Base-by-base conservation (phyloP, 2,329 filamentous ascomycete genomes). In the Colletotrichum neosansevieriae region DNA sequence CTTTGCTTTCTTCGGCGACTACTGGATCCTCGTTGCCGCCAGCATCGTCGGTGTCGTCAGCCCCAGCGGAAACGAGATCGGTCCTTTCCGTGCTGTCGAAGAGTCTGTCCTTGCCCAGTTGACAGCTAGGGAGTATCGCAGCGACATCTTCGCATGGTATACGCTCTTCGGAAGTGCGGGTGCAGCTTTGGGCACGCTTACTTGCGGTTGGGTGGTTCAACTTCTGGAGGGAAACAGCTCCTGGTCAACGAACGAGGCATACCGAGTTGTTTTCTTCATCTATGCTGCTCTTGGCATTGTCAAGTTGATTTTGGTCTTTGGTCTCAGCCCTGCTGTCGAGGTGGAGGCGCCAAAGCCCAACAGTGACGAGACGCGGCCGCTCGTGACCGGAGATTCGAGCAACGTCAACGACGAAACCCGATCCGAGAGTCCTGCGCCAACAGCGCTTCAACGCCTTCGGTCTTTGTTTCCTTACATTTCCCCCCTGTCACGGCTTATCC, bases 111-210 rank as follows among this genome's bases (percentile, higher is more conserved):
- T 90, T 2, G 87, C 88, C 3, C 87, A 89, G 47, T 78, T 90
- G 3, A 88, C 85, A 0, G 74, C 77, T 1, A 72, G 80, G 4
- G 76, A 78, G 2, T 78, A 79, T 3, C 77, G 87, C 50, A 81
- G 83, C 64, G 87, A 90, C 72, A 80, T 90, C 32, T 90, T 87
- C 69, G 88, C 88, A 3, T 90, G 88, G 88, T 90, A 90, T 72
- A 85, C 81, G 6, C 79, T 90, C 6, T 75, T 83, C 1, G 90
- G 90, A 3, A 85, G 83, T 0, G 84, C 87, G 0, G 90, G 90
- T 0, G 83, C 85, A 0, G 89, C 91, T 0, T 80, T 86, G 15
- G 90, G 91, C 1, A 84, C 88, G 67, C 78, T 89, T 50, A 78
- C 81, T 0, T 85, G 85, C 62, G 91, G 91, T 2, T 91, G 88